phyloP scores from a whole-genome alignment of 2,329 filamentous ascomycete genomes.

The Botrytis deweyae region DNA sequence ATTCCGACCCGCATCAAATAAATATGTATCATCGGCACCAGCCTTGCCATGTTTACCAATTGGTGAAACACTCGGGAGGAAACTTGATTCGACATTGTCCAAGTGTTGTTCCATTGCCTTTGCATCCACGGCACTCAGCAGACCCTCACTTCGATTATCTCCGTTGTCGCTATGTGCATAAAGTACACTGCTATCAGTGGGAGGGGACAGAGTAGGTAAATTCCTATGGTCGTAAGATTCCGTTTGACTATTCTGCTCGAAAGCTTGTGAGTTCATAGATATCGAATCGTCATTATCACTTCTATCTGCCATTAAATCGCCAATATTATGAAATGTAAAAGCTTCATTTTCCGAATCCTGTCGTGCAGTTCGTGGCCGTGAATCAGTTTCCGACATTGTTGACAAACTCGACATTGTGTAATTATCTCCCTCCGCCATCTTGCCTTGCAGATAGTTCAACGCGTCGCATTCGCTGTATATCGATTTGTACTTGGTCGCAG shows the following conservation, averaged over 20 bases:
- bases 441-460: slow-evolving; percentile 25
- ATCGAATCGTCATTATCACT: slow-evolving; percentile 33
- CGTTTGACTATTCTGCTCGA: slow-evolving; percentile 28
- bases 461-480: slow-evolving; percentile 33
- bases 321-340: slow-evolving; percentile 34
- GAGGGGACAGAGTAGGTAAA: slow-evolving; percentile 34
- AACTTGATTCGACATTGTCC: slow-evolving; percentile 65
- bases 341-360: slow-evolving; percentile 34
- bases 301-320: slow-evolving; percentile 35
- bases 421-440: slow-evolving; percentile 38
- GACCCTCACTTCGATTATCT: slow-evolving; percentile 29
- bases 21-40: slow-evolving; percentile 58
- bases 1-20: slow-evolving; percentile 49
- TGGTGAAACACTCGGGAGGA: slow-evolving; percentile 58
- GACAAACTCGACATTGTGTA: slow-evolving; percentile 15
- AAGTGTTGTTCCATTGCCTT: slow-evolving; percentile 47
- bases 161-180: slow-evolving; percentile 34
- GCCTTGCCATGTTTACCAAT: slow-evolving; percentile 46
- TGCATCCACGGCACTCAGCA: slow-evolving; percentile 37
- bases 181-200: slow-evolving; percentile 34
- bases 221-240: slow-evolving; percentile 32
- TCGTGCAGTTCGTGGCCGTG: slow-evolving; percentile 35
- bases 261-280: slow-evolving; percentile 26
- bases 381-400: slow-evolving; percentile 23
- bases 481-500: not conserved